A percentile compares a stretch with the other conserved stretches of the same genome.
phyloP scores from a whole-genome alignment of 345 rosid genomes.

The Camelina laxa region DNA sequence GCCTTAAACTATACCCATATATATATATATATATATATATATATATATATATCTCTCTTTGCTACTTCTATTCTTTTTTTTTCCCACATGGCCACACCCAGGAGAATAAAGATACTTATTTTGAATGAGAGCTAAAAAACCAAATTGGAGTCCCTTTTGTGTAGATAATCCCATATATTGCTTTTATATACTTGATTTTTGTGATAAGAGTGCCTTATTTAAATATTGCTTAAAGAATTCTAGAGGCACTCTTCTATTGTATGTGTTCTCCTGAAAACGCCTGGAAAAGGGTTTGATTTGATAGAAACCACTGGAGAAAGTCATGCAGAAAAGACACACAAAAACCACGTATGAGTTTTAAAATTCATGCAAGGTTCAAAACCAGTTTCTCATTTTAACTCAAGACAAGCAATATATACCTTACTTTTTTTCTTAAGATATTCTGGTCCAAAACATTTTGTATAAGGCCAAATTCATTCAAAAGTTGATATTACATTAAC shows the following conservation, averaged over 20 bases:
- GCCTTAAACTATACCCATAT: constrained; percentile 43
- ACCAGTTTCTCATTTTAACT: constrained; percentile 18
- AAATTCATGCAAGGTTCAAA: constrained; percentile 26
- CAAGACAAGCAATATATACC: not conserved
- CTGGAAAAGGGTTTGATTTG: constrained; percentile 39
- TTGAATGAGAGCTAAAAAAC: constrained; percentile 35
- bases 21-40: no score
- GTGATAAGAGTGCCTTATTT: constrained; percentile 25
- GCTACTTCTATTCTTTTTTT: constrained; percentile 38
- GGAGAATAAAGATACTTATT: constrained; percentile 44
- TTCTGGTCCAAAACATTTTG: constrained; percentile 11
- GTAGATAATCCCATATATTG: constrained; percentile 32
- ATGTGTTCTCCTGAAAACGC: constrained; percentile 33
- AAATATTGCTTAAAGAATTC: not conserved
- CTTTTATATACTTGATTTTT: constrained; percentile 19
- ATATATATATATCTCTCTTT: constrained; percentile 29
- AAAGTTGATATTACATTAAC: constrained; percentile 1
- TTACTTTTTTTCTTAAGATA: not conserved
- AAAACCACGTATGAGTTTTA: constrained; percentile 7
- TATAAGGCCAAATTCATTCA: constrained; percentile 7
- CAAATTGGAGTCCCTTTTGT: constrained; percentile 33
- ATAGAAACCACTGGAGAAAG: constrained; percentile 33
- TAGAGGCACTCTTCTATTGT: constrained; percentile 30
- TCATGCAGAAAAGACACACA: constrained; percentile 4
- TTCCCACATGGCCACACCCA: constrained; percentile 40